Evolutionary conservation across 78 protist genomes (phyloP).

Genomic region (slime mould (Dictyostelium discoideum)): DNA sequence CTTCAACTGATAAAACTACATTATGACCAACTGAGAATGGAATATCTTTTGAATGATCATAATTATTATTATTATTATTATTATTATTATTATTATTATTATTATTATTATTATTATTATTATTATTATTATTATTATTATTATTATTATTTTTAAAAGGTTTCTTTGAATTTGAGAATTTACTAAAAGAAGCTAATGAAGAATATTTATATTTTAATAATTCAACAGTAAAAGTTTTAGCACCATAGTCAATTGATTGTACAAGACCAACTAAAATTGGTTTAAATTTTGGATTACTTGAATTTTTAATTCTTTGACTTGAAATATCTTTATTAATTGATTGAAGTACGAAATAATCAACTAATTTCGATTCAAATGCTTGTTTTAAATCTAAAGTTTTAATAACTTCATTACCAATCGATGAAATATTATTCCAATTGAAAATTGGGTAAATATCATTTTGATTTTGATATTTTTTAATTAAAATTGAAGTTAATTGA

Average conservation of each 20-base stretch:
- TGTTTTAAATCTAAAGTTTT: background rate
- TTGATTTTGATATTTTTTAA: background rate
- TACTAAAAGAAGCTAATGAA: background rate
- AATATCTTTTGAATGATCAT: too few species aligned
- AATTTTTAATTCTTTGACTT: background rate
- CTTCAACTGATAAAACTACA: slow-evolving; percentile 4
- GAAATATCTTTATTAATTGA: background rate
- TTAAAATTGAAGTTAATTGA: slow-evolving; percentile 5
- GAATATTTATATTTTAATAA: background rate
- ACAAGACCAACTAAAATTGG: background rate
- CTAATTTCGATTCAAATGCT: background rate
- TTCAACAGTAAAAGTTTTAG: background rate
- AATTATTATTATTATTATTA: too few species aligned
- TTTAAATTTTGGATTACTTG: background rate
- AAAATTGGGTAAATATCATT: background rate
- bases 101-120: too few species aligned
- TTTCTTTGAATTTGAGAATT: background rate
- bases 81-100: too few species aligned
- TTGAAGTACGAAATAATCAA: background rate
- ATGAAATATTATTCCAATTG: background rate
- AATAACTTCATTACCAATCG: background rate
- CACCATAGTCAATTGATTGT: background rate
- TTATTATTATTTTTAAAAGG: too few species aligned
- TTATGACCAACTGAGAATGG: slow-evolving; percentile 4
- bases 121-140: too few species aligned